Conservation (phyloP, 768 basidiomycete species). For the Hygrophorus russula region DNA sequence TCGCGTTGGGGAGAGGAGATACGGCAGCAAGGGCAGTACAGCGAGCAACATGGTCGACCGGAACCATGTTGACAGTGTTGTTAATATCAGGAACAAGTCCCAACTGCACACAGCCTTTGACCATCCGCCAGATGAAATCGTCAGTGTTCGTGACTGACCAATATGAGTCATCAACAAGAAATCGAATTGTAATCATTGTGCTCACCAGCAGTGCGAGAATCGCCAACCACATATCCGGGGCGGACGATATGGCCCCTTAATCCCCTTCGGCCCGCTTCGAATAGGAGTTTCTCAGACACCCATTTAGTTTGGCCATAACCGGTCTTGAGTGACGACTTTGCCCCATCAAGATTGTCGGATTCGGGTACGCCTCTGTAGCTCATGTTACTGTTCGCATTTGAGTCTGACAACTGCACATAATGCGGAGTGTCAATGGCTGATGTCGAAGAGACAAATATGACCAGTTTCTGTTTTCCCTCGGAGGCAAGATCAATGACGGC, state of each 20-base stretch:
- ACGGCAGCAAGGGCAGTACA: constrained; percentile 68
- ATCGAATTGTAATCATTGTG: background rate
- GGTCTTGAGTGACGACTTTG: constrained; percentile 60
- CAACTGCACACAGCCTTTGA: constrained; percentile 98
- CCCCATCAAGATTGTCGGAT: constrained; percentile 80
- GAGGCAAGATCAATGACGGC: constrained; percentile 74
- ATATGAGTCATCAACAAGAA: constrained; percentile 5
- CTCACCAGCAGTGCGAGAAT: constrained; percentile 78
- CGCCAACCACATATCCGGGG: constrained; percentile 94
- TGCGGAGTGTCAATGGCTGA: constrained; percentile 88
- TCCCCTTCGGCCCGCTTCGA: constrained; percentile 84
- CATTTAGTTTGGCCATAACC: constrained; percentile 98
- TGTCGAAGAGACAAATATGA: constrained; percentile 93
- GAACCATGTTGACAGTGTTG: constrained; percentile 97
- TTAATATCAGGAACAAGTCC: constrained; percentile 95
- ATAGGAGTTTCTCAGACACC: constrained; percentile 92
- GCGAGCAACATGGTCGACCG: constrained; percentile 90
- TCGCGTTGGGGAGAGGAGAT: constrained; percentile 35
- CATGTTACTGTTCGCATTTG: constrained; percentile 29
- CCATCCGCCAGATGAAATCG: constrained; percentile 96
- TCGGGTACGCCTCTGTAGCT: constrained; percentile 69
- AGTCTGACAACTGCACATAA: constrained; percentile 82
- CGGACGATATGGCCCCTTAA: constrained; percentile 79
- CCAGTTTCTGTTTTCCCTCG: constrained; percentile 56
- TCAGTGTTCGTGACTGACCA: constrained; percentile 89